Conservation (phyloP, 495 filamentous ascomycete genomes). For the Penicillium egyptiacum region DNA sequence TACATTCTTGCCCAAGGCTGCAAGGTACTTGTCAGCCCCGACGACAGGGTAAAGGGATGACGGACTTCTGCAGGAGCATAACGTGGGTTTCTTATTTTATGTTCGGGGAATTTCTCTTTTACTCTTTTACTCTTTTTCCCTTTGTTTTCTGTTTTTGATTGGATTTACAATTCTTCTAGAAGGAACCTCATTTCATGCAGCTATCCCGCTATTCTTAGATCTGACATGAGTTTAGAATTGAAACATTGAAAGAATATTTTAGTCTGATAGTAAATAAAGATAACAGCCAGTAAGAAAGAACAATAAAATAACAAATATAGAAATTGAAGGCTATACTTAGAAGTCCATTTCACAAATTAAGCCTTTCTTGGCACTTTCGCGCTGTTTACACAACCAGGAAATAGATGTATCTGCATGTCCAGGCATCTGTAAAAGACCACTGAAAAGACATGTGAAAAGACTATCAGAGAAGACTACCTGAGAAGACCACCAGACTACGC, state of each 20-base stretch:
- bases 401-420: no score
- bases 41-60: background rate
- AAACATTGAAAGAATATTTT: background rate
- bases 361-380: no score
- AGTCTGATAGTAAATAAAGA: background rate
- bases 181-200: background rate
- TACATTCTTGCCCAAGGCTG: background rate
- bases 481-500: no score
- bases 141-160: background rate
- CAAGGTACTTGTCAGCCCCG: conserved; percentile 7
- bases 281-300: background rate
- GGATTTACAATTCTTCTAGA: conserved; percentile 6
- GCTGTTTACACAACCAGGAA: no score
- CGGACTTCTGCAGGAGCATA: conserved; percentile 18
- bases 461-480: no score
- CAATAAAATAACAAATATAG: background rate
- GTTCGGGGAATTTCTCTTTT: conserved; percentile 4
- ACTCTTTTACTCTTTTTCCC: background rate
- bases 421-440: no score
- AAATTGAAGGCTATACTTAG: no score
- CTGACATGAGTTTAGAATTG: conserved; percentile 4
- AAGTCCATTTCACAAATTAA: no score
- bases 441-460: no score
- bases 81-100: conserved; percentile 33
- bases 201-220: conserved; percentile 12